Percentiles rank a stretch among this genome's conserved stretches.
Conservation (phyloP, 768 basidiomycete genomes). For the Hortiboletus flavorubellus region DNA sequence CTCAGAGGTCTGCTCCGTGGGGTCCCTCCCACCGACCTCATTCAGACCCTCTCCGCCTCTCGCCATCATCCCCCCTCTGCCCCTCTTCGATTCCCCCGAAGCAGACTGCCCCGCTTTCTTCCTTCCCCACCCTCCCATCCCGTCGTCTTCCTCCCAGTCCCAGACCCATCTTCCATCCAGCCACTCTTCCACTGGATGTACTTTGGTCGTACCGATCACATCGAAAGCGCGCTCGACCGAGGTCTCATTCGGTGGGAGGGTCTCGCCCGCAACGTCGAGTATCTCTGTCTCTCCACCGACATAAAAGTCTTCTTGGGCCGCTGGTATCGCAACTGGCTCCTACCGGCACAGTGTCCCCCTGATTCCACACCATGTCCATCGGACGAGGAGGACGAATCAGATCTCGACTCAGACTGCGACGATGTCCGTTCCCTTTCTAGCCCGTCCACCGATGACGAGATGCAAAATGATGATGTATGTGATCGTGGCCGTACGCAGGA, state of each 20-base stretch:
- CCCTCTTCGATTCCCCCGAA: slow-evolving; percentile 38
- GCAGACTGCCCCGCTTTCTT: slow-evolving; percentile 64
- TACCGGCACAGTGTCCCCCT: slow-evolving; percentile 31
- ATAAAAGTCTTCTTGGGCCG: slow-evolving; percentile 74
- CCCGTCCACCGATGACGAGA: slow-evolving; percentile 39
- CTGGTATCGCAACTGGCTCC: slow-evolving; percentile 70
- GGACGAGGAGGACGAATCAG: slow-evolving; percentile 39
- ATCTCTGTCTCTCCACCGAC: slow-evolving; percentile 70
- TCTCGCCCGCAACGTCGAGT: slow-evolving; percentile 85
- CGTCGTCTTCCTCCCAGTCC: slow-evolving; percentile 68
- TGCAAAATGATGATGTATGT: slow-evolving; percentile 38
- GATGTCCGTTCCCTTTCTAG: slow-evolving; percentile 28
- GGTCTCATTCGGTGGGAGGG: slow-evolving; percentile 80
- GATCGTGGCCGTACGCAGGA: slow-evolving; percentile 40
- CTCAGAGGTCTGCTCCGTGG: slow-evolving; percentile 71
- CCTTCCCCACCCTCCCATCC: slow-evolving; percentile 63
- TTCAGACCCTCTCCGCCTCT: slow-evolving; percentile 35
- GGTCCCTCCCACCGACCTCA: slow-evolving; percentile 56
- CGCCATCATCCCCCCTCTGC: slow-evolving; percentile 19
- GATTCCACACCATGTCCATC: slow-evolving; percentile 21
- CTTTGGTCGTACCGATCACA: slow-evolving; percentile 63
- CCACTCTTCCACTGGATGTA: slow-evolving; percentile 79
- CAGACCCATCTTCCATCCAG: slow-evolving; percentile 69
- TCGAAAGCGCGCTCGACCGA: slow-evolving; percentile 64
- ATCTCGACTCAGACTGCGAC: slow-evolving; percentile 21